Evolutionary conservation across 1,139 yeast genomes (phyloP).

Genomic region (Scheffersomyces illinoinensis): DNA sequence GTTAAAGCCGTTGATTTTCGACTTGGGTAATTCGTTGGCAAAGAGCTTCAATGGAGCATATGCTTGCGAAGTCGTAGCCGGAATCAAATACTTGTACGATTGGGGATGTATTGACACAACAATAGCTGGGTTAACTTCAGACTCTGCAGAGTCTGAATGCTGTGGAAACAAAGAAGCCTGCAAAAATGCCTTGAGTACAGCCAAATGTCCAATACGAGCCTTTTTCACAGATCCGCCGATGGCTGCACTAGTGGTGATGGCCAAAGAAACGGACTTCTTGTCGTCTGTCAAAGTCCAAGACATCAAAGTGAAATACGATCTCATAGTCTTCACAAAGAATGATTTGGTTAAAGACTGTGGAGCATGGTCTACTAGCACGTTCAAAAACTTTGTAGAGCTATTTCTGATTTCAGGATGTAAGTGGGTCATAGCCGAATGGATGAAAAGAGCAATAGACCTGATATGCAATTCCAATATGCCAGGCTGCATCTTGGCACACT

Average conservation of each 20-base stretch:
- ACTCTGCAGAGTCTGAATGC: constrained; percentile 1
- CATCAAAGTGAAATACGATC: constrained; percentile 56
- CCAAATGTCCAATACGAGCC: constrained; percentile 45
- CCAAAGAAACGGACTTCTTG: constrained; percentile 46
- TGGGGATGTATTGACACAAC: constrained; percentile 36
- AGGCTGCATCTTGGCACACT: constrained; percentile 51
- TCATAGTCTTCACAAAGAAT: constrained; percentile 59
- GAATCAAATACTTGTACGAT: constrained; percentile 52
- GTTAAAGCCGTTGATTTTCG: constrained; percentile 4
- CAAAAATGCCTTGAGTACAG: constrained; percentile 44
- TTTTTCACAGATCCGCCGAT: constrained; percentile 40
- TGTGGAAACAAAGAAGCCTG: constrained; percentile 35
- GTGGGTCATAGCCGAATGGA: constrained; percentile 96
- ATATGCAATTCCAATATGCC: constrained; percentile 69
- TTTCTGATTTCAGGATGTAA: constrained; percentile 72
- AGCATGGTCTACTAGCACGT: constrained; percentile 49
- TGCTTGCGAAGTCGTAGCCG: constrained; percentile 56
- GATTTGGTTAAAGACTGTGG: constrained; percentile 54
- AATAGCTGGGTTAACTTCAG: constrained; percentile 4
- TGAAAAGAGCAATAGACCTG: constrained; percentile 64
- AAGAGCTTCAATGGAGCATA: constrained; percentile 60
- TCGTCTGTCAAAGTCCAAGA: constrained; percentile 57
- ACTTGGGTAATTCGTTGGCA: constrained; percentile 32
- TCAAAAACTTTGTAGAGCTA: constrained; percentile 66
- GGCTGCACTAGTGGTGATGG: constrained; percentile 45